Evolutionary conservation across 1,139 yeast species (phyloP).

Genomic region (Suhomyces kunorum): DNA sequence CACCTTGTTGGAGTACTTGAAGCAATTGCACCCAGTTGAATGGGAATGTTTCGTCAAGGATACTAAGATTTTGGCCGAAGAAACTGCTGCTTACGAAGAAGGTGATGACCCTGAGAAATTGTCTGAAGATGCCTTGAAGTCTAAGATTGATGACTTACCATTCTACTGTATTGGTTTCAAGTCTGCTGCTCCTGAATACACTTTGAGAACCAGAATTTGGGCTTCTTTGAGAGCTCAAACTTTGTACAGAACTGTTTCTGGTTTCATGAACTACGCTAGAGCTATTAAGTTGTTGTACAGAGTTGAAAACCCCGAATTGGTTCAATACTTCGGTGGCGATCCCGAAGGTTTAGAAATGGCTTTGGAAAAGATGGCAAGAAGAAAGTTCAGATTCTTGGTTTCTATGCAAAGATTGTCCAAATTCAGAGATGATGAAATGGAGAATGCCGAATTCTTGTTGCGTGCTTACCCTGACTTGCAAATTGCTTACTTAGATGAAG

Average conservation of each 20-base stretch:
- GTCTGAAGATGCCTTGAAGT: conserved; percentile 73
- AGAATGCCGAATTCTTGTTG: conserved; percentile 94
- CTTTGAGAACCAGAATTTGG: conserved; percentile 98
- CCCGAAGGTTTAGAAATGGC: conserved; percentile 95
- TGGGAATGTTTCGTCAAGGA: conserved; percentile 99
- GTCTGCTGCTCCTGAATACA: conserved; percentile 98
- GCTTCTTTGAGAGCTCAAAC: conserved; percentile 98
- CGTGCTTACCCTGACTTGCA: conserved; percentile 99
- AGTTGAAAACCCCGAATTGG: conserved; percentile 98
- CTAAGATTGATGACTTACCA: conserved; percentile 95
- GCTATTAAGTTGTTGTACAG: conserved; percentile 96
- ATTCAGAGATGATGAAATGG: conserved; percentile 96
- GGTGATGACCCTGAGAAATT: conserved; percentile 65
- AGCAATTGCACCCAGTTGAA: conserved; percentile 97
- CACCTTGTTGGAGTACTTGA: conserved; percentile 90
- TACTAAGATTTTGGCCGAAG: conserved; percentile 97
- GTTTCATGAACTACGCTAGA: conserved; percentile 98
- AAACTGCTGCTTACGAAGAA: conserved; percentile 82
- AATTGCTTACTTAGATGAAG: conserved; percentile 97
- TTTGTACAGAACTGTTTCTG: conserved; percentile 96
- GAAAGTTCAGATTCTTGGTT: conserved; percentile 95
- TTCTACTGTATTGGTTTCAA: conserved; percentile 99
- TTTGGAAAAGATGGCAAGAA: conserved; percentile 97
- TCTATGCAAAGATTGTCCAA: conserved; percentile 98
- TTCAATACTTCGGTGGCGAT: conserved; percentile 97